Evolutionary conservation across 495 filamentous ascomycete genomes (phyloP).

Genomic region (Neurospora tetraspora): DNA sequence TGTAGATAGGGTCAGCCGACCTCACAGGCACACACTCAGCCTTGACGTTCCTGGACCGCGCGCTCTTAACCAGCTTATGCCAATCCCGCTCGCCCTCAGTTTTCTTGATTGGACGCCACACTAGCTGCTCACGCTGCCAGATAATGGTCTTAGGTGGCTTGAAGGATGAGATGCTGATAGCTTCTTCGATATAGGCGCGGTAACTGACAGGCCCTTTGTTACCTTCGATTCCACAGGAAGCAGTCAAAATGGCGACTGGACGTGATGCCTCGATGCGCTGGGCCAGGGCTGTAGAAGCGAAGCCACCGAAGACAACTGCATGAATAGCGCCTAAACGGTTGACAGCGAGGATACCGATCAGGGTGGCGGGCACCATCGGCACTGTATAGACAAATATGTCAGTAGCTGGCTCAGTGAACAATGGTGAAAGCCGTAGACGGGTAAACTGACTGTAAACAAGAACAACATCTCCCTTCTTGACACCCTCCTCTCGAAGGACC

Average conservation of each 20-base stretch:
- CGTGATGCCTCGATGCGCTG: conserved; percentile 80
- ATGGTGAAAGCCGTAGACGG: neutral
- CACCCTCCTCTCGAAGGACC: conserved; percentile 73
- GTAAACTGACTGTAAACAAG: conserved; percentile 69
- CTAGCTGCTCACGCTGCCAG: conserved; percentile 63
- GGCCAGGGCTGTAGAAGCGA: conserved; percentile 69
- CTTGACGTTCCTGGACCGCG: conserved; percentile 50
- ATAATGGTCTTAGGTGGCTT: conserved; percentile 60
- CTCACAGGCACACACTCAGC: conserved; percentile 65
- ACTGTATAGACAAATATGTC: conserved; percentile 37
- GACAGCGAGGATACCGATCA: conserved; percentile 76
- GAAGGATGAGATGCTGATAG: conserved; percentile 45
- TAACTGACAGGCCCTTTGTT: conserved; percentile 65
- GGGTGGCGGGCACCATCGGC: conserved; percentile 89
- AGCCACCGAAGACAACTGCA: conserved; percentile 87
- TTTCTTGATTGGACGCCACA: conserved; percentile 59
- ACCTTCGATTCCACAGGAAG: conserved; percentile 88
- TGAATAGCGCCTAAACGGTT: conserved; percentile 80
- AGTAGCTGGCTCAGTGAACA: neutral
- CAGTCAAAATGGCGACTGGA: conserved; percentile 70
- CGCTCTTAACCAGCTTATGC: conserved; percentile 64
- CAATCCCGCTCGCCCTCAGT: conserved; percentile 62
- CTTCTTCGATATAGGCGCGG: conserved; percentile 60
- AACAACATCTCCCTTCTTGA: conserved; percentile 82
- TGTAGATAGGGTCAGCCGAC: conserved; percentile 71